Evolutionary conservation across 2,329 filamentous ascomycete genomes (phyloP).

Genomic region (Fusarium mexicanum): DNA sequence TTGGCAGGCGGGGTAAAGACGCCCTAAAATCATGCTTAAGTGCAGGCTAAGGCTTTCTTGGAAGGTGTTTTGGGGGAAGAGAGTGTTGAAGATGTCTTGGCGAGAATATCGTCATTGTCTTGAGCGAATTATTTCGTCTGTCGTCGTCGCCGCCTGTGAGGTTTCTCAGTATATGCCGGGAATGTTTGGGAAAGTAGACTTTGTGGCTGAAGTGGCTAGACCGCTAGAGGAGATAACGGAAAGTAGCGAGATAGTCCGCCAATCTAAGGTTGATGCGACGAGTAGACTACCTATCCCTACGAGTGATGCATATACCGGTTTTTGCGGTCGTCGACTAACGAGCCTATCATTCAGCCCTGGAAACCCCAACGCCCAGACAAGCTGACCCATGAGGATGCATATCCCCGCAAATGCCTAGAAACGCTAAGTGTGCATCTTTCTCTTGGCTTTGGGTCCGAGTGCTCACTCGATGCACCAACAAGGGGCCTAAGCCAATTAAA

Average conservation of each 20-base stretch:
- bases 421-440: background rate
- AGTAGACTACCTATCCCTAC: background rate
- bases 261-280: too few relatives aligned
- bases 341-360: background rate
- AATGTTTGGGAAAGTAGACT: background rate
- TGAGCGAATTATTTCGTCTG: background rate
- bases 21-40: conserved; percentile 16
- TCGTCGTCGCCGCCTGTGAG: background rate
- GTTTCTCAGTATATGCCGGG: background rate
- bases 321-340: too few relatives aligned
- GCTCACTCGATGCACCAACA: too few relatives aligned
- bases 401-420: background rate
- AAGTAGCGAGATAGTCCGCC: background rate
- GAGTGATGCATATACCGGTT: background rate
- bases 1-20: conserved; percentile 19
- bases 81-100: background rate
- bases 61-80: background rate
- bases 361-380: background rate
- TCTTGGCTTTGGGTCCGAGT: too few relatives aligned
- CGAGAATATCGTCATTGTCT: background rate
- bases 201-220: background rate
- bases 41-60: background rate
- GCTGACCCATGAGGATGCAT: background rate
- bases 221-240: background rate
- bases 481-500: too few relatives aligned